Conservation (phyloP, 768 basidiomycete genomes). For the Leccinum sublutescens region DNA sequence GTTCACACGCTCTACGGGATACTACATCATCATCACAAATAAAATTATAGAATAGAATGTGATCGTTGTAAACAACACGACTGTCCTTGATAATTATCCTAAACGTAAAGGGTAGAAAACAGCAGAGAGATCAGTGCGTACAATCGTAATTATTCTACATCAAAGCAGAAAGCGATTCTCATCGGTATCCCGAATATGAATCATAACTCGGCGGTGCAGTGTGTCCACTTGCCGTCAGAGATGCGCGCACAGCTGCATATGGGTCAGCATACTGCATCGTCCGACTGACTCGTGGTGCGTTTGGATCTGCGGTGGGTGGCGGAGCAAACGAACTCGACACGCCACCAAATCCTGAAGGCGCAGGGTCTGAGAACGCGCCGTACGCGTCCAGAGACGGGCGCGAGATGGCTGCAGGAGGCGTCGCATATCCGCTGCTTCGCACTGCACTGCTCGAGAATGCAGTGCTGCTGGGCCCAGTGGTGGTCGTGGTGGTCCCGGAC, state of each 20-base stretch:
- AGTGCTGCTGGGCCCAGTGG: constrained; percentile 27
- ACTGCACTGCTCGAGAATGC: constrained; percentile 21
- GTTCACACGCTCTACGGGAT: neutral
- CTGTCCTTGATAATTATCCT: constrained; percentile 14
- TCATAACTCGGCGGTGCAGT: constrained; percentile 52
- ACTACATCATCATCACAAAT: constrained; percentile 11
- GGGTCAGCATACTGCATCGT: constrained; percentile 95
- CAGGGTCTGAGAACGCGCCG: constrained; percentile 87
- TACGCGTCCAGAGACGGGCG: constrained; percentile 83
- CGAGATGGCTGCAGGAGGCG: constrained; percentile 36
- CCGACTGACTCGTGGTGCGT: constrained; percentile 61
- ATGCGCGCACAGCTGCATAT: constrained; percentile 76
- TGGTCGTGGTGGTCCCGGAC: constrained; percentile 32
- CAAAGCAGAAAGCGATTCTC: constrained; percentile 2
- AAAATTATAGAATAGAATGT: constrained; percentile 9
- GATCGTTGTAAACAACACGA: constrained; percentile 8
- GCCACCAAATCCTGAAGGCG: constrained; percentile 69
- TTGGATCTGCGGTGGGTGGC: constrained; percentile 32
- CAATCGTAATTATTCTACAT: constrained; percentile 10
- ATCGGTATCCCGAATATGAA: constrained; percentile 51
- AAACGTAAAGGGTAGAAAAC: constrained; percentile 4
- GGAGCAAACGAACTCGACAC: constrained; percentile 35
- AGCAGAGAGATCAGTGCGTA: constrained; percentile 8
- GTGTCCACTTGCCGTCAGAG: constrained; percentile 38
- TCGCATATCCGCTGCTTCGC: constrained; percentile 28